Conservation (phyloP, 2,329 filamentous ascomycete species). For the Colletotrichum cuscutae region DNA sequence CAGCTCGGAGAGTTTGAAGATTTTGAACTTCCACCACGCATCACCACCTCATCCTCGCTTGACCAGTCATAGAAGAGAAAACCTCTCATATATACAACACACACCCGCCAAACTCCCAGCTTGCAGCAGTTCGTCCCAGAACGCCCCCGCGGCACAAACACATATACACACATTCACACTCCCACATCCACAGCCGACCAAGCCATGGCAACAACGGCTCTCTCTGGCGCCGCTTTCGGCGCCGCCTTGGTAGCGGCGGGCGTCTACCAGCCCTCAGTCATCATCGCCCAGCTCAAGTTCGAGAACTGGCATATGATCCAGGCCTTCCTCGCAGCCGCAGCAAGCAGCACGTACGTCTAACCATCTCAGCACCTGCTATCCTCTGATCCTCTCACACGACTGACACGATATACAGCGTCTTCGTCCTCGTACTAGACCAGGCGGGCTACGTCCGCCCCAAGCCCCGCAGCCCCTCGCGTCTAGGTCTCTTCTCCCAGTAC, state of each 20-base stretch:
- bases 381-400: neutral
- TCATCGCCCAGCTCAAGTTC: constrained; percentile 69
- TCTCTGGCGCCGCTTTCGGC: constrained; percentile 69
- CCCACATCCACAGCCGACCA: neutral
- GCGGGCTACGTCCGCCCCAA: constrained; percentile 54
- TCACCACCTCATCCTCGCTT: neutral
- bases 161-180: too few relatives aligned
- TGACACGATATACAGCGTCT: constrained; percentile 45
- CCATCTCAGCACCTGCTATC: too few relatives aligned
- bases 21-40: neutral
- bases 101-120: neutral
- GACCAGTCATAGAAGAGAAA: neutral
- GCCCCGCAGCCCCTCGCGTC: constrained; percentile 60
- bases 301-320: constrained; percentile 74
- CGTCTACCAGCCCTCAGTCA: constrained; percentile 68
- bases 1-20: neutral
- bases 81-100: neutral
- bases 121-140: neutral
- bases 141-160: neutral
- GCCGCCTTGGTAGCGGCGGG: constrained; percentile 69
- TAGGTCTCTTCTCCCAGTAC: constrained; percentile 64
- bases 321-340: constrained; percentile 71
- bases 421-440: constrained; percentile 57
- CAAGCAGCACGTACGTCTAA: constrained; percentile 66
- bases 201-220: constrained; percentile 44